Evolutionary conservation across 78 protist genomes (phyloP).

Genomic region (Dictyostelium citrinum): DNA sequence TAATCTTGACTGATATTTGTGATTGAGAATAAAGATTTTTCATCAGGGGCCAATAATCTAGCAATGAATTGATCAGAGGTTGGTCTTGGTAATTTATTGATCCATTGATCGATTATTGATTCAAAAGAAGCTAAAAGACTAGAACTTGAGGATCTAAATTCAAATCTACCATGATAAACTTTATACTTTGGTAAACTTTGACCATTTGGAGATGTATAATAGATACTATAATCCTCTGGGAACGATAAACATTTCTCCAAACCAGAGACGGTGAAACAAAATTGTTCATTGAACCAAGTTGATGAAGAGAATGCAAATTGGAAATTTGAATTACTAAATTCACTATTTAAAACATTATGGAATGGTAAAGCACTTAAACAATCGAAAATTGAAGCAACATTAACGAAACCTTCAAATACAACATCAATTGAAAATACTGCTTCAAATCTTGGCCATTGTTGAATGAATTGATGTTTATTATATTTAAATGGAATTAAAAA

Average conservation of each 20-base stretch:
- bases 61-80: conserved; percentile 12
- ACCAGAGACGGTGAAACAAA: conserved; percentile 45
- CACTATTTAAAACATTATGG: conserved; percentile 32
- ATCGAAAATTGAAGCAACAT: not conserved
- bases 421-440: conserved; percentile 8
- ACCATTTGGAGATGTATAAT: not conserved
- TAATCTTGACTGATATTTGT: not conserved
- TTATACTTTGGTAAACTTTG: not conserved
- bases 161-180: conserved; percentile 42
- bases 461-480: conserved; percentile 74
- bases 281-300: conserved; percentile 72
- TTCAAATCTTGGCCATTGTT: conserved; percentile 76
- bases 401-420: conserved; percentile 47
- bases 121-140: conserved; percentile 33
- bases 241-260: not conserved
- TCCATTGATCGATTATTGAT: conserved; percentile 34
- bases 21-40: conserved; percentile 36
- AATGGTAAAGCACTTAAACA: conserved; percentile 34
- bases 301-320: conserved; percentile 54
- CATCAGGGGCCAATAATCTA: conserved; percentile 42
- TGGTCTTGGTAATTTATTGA: conserved; percentile 63
- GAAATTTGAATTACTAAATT: conserved; percentile 1
- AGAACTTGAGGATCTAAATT: conserved; percentile 50
- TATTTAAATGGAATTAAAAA: conserved; percentile 68
- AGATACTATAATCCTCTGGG: not conserved